Evolutionary conservation across 805 yeast species (phyloP), one percentile per base, ranked within the genome.

Genomic region (Sungouiozyma intestinalis): DNA sequence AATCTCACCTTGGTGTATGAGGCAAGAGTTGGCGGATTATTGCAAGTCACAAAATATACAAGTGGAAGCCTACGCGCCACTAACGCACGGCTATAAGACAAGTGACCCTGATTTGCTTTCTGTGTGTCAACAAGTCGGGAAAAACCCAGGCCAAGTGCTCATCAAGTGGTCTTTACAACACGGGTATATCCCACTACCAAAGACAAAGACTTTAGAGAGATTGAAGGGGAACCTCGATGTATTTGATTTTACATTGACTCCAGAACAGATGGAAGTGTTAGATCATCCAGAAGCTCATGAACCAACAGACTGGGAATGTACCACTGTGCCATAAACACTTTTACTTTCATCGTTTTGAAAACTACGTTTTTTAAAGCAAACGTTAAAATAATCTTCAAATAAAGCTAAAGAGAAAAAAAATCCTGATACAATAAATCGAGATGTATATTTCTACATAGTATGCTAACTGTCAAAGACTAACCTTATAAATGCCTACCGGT

Each of bases 1-100:
- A 60, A 71, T 85, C 40, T 84, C 85, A 45, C 95, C 92, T 16
- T 84, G 92, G 88, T 67, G 81, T 53, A 84, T 81, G 64, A 68
- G 82, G 51, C 63, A 69, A 41, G 77, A 79, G 40, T 67, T 85
- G 44, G 76, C 81, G 17, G 72, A 77, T 41, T 81, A 65, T 61
- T 77, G 83, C 56, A 66, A 68, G 27, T 54, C 67, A 14, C 62
- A 79, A 44, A 76, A 69, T 36, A 73, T 87, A 34, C 63, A 68
- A 4, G 74, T 81, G 9, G 85, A 83, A 57, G 88, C 94, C 0
- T 87, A 74, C 63, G 78, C 92, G 6, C 95, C 96, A 6, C 71
- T 87, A 51, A 73, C 79, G 2, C 78, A 75, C 48, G 85, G 90
- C 7, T 55, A 58, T 37, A 74, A 77, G 51, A 58, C 79, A 36